Evolutionary conservation across 2,329 filamentous ascomycete species (phyloP).

Genomic region (Rhinocladiella mackenziei): DNA sequence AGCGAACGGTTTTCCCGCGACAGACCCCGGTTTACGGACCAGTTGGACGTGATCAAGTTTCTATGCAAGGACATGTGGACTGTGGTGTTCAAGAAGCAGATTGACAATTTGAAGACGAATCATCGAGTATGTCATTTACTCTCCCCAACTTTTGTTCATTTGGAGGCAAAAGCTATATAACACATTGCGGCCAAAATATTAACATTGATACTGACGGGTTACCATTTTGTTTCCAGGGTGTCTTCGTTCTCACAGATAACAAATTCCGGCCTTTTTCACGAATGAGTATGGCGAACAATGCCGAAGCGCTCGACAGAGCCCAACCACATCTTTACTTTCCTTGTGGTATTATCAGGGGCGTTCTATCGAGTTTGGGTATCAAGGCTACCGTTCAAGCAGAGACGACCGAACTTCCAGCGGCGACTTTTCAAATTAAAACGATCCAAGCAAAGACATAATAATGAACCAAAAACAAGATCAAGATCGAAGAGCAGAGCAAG

Average conservation of each 20-base stretch:
- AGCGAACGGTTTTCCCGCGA: slow-evolving; percentile 70
- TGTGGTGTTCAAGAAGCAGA: slow-evolving; percentile 89
- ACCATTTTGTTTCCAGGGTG: slow-evolving; percentile 56
- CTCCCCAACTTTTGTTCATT: background rate
- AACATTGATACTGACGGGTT: slow-evolving; percentile 6
- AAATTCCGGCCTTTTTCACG: slow-evolving; percentile 81
- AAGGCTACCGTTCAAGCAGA: slow-evolving; percentile 89
- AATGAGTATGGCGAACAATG: slow-evolving; percentile 78
- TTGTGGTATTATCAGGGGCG: slow-evolving; percentile 85
- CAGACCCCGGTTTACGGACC: slow-evolving; percentile 82
- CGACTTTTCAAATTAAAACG: slow-evolving; percentile 95
- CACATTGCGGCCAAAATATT: background rate
- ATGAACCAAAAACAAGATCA: too few species aligned
- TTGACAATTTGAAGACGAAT: slow-evolving; percentile 98
- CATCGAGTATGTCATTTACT: slow-evolving; percentile 61
- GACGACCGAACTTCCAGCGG: slow-evolving; percentile 76
- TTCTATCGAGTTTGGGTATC: slow-evolving; percentile 87
- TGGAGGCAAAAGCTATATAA: too few species aligned
- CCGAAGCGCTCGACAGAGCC: slow-evolving; percentile 68
- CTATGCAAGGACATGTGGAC: slow-evolving; percentile 98
- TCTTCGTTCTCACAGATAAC: slow-evolving; percentile 94
- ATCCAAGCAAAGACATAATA: slow-evolving; percentile 20
- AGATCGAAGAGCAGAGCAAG: too few species aligned
- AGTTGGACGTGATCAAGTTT: slow-evolving; percentile 95
- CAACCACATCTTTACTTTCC: slow-evolving; percentile 86